A percentile compares a stretch with the other conserved stretches of the same genome.
phyloP scores from a whole-genome alignment of 140 eudicot genomes.

The Erigeron philadelphicus region DNA sequence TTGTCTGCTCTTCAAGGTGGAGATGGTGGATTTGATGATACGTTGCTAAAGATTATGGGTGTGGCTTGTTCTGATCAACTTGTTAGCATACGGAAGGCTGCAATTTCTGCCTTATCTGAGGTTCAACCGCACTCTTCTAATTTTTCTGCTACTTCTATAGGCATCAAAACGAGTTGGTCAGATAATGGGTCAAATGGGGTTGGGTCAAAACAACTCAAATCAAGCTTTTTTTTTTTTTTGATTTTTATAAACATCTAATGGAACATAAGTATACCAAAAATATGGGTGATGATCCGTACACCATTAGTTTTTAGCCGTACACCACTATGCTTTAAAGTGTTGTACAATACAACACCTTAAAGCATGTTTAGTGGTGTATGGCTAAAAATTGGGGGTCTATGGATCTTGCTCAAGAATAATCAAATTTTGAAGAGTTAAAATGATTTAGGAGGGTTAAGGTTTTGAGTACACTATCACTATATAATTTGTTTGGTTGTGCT shows the following conservation, averaged over 20 bases:
- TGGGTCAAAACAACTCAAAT: not conserved
- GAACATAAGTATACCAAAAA: not conserved
- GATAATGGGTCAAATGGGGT: not conserved
- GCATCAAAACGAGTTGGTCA: not conserved
- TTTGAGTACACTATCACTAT: too few relatives aligned
- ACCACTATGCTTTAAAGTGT: too few relatives aligned
- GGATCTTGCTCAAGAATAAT: too few relatives aligned
- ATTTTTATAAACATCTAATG: not conserved
- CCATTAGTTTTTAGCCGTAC: too few relatives aligned
- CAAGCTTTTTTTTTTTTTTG: not conserved
- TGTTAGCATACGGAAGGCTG: constrained; percentile 95
- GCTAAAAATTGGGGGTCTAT: too few relatives aligned
- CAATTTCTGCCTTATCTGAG: constrained; percentile 89
- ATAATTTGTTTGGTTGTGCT: too few relatives aligned
- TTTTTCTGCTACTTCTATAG: not conserved
- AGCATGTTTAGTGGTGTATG: too few relatives aligned
- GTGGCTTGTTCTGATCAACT: constrained; percentile 90
- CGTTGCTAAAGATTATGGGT: constrained; percentile 74
- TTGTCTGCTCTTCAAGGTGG: constrained; percentile 54
- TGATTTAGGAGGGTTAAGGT: too few relatives aligned
- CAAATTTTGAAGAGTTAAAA: too few relatives aligned
- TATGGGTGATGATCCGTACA: not conserved
- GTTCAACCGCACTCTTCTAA: constrained; percentile 29
- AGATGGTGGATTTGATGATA: constrained; percentile 61
- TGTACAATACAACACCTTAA: too few relatives aligned